phyloP scores from a whole-genome alignment of 257 asterid species.

The Euphrasia confusa region DNA sequence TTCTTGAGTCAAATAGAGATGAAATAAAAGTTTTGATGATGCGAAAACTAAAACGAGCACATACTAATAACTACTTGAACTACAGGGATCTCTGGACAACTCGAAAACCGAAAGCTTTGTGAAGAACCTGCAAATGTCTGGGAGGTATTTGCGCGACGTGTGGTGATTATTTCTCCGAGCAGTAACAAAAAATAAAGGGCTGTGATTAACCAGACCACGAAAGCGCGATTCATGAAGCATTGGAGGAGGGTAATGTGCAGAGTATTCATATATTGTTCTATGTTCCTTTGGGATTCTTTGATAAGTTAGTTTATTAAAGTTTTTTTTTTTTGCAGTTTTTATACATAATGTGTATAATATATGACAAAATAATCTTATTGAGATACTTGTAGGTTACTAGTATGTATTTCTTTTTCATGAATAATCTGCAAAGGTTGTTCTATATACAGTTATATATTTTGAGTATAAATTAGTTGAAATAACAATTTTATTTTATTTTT shows the following conservation, averaged over 20 bases:
- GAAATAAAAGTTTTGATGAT: neutral
- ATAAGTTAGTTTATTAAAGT: conserved; percentile 22
- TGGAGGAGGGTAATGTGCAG: neutral
- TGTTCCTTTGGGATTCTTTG: conserved; percentile 34
- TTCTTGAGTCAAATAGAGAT: no score
- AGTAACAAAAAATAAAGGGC: conserved; percentile 1
- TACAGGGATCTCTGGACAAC: conserved; percentile 57
- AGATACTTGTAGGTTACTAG: conserved; percentile 14
- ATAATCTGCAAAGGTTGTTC: conserved; percentile 21
- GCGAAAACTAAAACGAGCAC: neutral
- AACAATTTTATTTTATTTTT: neutral
- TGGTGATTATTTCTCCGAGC: conserved; percentile 32
- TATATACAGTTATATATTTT: conserved; percentile 8
- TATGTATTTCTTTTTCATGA: conserved; percentile 26
- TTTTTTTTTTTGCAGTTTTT: conserved; percentile 27
- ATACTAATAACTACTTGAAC: neutral
- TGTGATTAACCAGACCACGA: neutral
- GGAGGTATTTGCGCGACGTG: conserved; percentile 54
- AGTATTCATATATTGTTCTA: conserved; percentile 23
- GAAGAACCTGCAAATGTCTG: conserved; percentile 53
- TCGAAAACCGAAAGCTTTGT: conserved; percentile 58
- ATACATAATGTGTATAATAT: conserved; percentile 15
- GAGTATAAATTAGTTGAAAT: conserved; percentile 22
- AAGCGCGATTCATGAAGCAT: no score
- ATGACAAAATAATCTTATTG: no score